Evolutionary conservation across 345 rosid species (phyloP), one percentile per base, ranked within the genome.

Genomic region (Boechera retrofracta): DNA sequence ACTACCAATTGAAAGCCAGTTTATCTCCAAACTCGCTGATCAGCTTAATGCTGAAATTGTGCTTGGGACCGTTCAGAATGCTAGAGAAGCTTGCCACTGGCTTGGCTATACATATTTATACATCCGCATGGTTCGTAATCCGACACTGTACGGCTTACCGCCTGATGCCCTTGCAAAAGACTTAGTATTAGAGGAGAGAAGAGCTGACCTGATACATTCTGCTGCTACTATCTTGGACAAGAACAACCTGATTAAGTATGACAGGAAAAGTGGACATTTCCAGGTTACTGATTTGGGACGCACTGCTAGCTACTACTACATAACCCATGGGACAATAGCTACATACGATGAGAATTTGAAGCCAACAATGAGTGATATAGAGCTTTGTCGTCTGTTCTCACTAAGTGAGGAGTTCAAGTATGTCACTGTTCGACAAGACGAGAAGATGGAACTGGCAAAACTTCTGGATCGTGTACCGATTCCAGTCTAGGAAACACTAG

Each of bases 21-120:
- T 91, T 64, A 64, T 89, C 28, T 91, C 96, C 70, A 93, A 86
- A 77, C 82, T 93, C 71, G 97, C 97, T 28, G 98, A 93, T 88
- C 98, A 93, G 77, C 84, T 91, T 82, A 93, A 93, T 91, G 97
- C 97, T 3, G 97, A 91, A 82, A 87, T 93, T 48, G 97, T 93
- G 75, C 97, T 93, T 69, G 96, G 98, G 31, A 88, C 97, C 3
- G 90, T 93, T 73, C 96, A 87, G 74, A 91, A 93, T 78, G 97
- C 94, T 49, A 88, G 83, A 77, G 98, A 93, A 78, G 98, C 98
- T 69, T 91, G 98, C 78, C 85, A 87, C 77, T 94, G 97, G 98
- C 87, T 94, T 80, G 88, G 89, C 39, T 91, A 91, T 65, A 91
- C 98, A 8, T 94, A 90, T 73, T 73, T 91, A 80, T 86, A 86